A percentile compares a stretch with the other conserved stretches of the same genome.
These are phyloP conservation scores for Pseudogymnoascus sp. DNA, from an alignment of 2,329 filamentous ascomycete species.

Conservation along the genomic window DNA sequence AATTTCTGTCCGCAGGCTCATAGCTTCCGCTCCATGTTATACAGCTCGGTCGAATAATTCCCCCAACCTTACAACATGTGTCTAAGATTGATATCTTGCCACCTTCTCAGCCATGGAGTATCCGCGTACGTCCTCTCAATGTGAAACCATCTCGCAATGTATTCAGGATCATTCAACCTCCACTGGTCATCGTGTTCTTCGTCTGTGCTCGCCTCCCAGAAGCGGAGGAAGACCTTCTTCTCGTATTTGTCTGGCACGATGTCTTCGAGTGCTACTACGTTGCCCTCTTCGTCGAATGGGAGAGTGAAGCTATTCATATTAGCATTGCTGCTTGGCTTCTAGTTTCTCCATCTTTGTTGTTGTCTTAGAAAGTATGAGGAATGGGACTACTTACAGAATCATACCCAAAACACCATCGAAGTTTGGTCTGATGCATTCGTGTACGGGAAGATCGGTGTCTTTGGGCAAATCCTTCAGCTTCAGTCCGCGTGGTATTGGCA, in stretches of 20 bases:
- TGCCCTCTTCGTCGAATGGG: neutral
- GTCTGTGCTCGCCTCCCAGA: neutral
- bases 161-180: neutral
- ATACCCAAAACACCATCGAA: neutral
- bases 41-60: neutral
- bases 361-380: neutral
- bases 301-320: neutral
- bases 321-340: neutral
- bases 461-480: neutral
- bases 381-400: neutral
- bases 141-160: conserved; percentile 1
- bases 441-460: neutral
- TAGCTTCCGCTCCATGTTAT: neutral
- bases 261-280: neutral
- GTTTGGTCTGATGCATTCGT: neutral
- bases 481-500: neutral
- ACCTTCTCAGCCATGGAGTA: conserved; percentile 1
- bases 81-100: neutral
- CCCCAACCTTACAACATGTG: neutral
- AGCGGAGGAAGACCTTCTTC: neutral
- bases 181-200: conserved; percentile 4
- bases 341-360: neutral
- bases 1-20: neutral
- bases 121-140: conserved; percentile 3
- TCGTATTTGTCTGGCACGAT: neutral